These are phyloP conservation scores for Paxillus rubicundulus DNA, from an alignment of 768 basidiomycete species.

Conservation along the genomic window DNA sequence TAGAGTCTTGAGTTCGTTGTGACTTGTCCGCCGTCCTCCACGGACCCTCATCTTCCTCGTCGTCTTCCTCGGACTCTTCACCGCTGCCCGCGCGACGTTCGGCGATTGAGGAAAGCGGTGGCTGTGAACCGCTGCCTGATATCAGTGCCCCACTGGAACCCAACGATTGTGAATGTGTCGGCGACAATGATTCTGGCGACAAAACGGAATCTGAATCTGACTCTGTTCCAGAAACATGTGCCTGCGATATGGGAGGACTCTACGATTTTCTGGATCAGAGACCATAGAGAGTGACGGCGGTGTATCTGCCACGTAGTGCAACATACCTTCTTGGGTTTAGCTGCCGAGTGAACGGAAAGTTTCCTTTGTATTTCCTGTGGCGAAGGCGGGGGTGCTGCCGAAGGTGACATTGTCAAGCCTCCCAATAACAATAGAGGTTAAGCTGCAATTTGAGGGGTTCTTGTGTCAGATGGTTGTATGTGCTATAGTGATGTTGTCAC, in stretches of 20 bases:
- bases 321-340: conserved; percentile 50
- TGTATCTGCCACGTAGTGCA: neutral
- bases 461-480: no score
- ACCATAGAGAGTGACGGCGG: conserved; percentile 1
- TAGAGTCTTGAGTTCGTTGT: conserved; percentile 44
- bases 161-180: conserved; percentile 36
- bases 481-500: neutral
- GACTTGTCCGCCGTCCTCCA: conserved; percentile 56
- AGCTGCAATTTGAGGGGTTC: conserved; percentile 15
- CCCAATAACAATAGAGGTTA: conserved; percentile 1
- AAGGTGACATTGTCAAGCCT: conserved; percentile 24
- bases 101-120: conserved; percentile 72
- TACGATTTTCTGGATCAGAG: conserved; percentile 19
- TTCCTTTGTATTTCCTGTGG: conserved; percentile 86
- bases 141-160: conserved; percentile 29
- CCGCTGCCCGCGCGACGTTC: conserved; percentile 69
- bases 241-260: conserved; percentile 31
- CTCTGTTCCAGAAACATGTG: conserved; percentile 67
- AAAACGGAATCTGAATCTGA: conserved; percentile 82
- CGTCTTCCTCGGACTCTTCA: conserved; percentile 78
- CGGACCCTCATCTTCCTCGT: conserved; percentile 62
- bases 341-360: conserved; percentile 69
- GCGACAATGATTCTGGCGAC: conserved; percentile 49
- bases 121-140: conserved; percentile 37
- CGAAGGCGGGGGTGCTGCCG: conserved; percentile 59